A percentile compares a stretch with the other conserved stretches of the same genome.
phyloP scores from a whole-genome alignment of 495 filamentous ascomycete species.

The Penicillium goetzii region DNA sequence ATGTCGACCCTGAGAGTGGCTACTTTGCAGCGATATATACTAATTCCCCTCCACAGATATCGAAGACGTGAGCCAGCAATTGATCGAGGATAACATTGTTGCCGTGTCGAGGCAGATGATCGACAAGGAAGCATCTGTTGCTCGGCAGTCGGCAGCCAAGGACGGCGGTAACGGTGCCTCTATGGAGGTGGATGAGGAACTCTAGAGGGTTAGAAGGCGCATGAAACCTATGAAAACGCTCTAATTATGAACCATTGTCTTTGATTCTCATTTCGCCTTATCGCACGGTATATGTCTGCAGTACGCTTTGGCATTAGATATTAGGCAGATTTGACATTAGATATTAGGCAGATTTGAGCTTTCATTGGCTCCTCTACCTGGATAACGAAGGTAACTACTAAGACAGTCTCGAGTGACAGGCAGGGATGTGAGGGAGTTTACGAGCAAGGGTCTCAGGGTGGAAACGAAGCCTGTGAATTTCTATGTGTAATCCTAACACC shows the following conservation, averaged over 20 bases:
- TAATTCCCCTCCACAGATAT: slow-evolving; percentile 60
- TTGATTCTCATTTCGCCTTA: not conserved
- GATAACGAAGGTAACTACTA: not conserved
- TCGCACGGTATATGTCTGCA: not conserved
- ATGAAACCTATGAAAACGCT: slow-evolving; percentile 27
- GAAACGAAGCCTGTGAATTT: not conserved
- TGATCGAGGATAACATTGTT: slow-evolving; percentile 99
- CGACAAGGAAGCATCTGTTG: slow-evolving; percentile 89
- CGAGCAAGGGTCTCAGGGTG: not conserved
- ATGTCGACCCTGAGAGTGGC: slow-evolving; percentile 31
- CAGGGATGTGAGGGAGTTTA: not conserved
- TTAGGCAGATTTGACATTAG: not conserved
- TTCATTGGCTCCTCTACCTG: not conserved
- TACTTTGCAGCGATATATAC: slow-evolving; percentile 14
- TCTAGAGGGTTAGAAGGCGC: slow-evolving; percentile 45
- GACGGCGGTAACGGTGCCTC: slow-evolving; percentile 56
- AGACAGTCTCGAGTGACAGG: not conserved
- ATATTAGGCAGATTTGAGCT: not conserved
- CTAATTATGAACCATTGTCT: slow-evolving; percentile 30
- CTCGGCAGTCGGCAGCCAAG: slow-evolving; percentile 54
- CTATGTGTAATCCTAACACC: not conserved
- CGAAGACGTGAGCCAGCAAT: slow-evolving; percentile 90
- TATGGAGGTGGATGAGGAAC: slow-evolving; percentile 65
- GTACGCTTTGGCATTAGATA: not conserved
- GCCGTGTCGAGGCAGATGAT: slow-evolving; percentile 97